Evolutionary conservation across 2,329 filamentous ascomycete genomes (phyloP), one percentile per base, ranked within the genome.

Genomic region (Fusarium pseudonygamai): DNA sequence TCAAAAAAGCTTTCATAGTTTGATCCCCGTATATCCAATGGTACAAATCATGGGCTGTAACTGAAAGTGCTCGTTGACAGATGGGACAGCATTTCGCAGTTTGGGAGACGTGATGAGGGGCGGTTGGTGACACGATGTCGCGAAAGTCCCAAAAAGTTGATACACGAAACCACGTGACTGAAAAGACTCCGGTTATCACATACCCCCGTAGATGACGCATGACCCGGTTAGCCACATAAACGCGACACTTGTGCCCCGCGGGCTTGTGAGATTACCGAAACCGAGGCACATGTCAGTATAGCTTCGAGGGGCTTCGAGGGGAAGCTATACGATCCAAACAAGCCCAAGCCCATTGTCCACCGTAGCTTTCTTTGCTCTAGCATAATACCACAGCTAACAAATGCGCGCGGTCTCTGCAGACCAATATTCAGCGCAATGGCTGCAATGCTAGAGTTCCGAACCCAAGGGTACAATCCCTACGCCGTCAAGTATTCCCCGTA

Each of bases 401-500:
- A 79, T 72, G 77, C 69, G 74, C 69, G 68, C 59, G 45, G 60
- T 64, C 61, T 47, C 43, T 45, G 49, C 68, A 46, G 59, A 62
- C 64, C 30, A 42, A 39, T 34, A 8, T 28, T 56, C 49, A 67
- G 70, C 71, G 75, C 67, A 63, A 85, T 85, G 84, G 83, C 84
- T 82, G 85, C 86, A 80, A 98, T 98, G 95, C 92, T 98, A 78
- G 95, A 98, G 84, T 98, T 93, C 85, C 93, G 93, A 73, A 98
- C 96, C 28, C 89, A 94, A 80, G 96, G 96, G 79, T 98, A 91
- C 88, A 97, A 98, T 83, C 95, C 95, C 78, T 98, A 97, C 84
- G 94, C 93, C 76, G 95, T 98, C 83, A 97, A 98, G 84, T 99
- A 98, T 87, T 98, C 96, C 63, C 96, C 96, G 12, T 99, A 98